phyloP scores from a whole-genome alignment of 257 asterid genomes.

The Fraxinus quadrangulata region DNA sequence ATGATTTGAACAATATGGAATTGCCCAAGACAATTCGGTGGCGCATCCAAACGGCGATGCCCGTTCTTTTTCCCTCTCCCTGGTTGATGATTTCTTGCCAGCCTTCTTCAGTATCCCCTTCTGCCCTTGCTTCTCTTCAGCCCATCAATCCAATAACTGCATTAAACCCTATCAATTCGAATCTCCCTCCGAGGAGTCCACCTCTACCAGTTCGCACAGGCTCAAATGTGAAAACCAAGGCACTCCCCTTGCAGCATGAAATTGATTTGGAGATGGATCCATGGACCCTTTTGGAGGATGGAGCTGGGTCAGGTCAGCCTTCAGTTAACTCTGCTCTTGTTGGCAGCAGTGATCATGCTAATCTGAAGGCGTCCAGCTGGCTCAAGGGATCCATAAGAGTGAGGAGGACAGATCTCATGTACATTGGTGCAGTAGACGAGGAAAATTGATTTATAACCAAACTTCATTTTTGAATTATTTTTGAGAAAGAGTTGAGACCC shows the following conservation, averaged over 20 bases:
- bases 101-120: conserved; percentile 68
- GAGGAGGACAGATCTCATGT: conserved; percentile 80
- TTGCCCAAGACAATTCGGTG: conserved; percentile 75
- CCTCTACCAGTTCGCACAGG: conserved; percentile 52
- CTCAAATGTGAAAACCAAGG: conserved; percentile 51
- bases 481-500: conserved; percentile 27
- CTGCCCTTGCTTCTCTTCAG: conserved; percentile 63
- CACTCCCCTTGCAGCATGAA: conserved; percentile 49
- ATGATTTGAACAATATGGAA: conserved; percentile 83
- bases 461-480: conserved; percentile 29
- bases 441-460: conserved; percentile 61
- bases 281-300: conserved; percentile 94
- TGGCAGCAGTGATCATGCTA: conserved; percentile 58
- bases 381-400: conserved; percentile 86
- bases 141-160: conserved; percentile 59
- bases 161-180: conserved; percentile 46
- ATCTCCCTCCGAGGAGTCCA: conserved; percentile 51
- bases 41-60: conserved; percentile 95
- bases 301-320: conserved; percentile 72
- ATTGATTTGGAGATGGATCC: conserved; percentile 62
- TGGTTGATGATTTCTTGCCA: conserved; percentile 68
- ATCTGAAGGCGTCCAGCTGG: conserved; percentile 71
- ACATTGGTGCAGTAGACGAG: conserved; percentile 84
- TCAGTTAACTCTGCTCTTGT: conserved; percentile 49
- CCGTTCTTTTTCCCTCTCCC: conserved; percentile 54